These are phyloP conservation scores for Hibiscus tridactylites DNA, from an alignment of 345 rosid genomes.

Conservation along the genomic window DNA sequence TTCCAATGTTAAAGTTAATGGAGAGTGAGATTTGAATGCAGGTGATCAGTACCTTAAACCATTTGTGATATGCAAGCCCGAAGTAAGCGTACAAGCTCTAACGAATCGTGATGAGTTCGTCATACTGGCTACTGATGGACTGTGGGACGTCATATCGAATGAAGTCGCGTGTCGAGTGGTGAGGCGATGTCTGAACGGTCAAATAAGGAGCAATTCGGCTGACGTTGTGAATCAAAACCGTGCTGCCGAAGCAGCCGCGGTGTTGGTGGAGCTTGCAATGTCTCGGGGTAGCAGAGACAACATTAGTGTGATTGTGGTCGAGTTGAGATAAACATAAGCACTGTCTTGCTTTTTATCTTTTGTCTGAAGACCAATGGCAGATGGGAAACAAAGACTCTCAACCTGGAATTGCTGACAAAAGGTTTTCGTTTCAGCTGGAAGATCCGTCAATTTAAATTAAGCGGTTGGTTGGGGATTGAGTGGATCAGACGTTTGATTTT, in stretches of 20 bases:
- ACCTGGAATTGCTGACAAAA: too few species aligned
- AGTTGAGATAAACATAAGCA: background rate
- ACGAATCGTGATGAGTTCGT: slow-evolving; percentile 48
- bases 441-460: too few species aligned
- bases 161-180: slow-evolving; percentile 53
- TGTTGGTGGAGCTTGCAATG: slow-evolving; percentile 47
- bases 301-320: slow-evolving; percentile 18
- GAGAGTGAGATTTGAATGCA: slow-evolving; percentile 13
- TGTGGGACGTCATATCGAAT: slow-evolving; percentile 73
- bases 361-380: too few species aligned
- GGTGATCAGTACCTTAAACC: slow-evolving; percentile 58
- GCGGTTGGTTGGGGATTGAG: too few species aligned
- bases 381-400: too few species aligned
- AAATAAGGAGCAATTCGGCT: slow-evolving; percentile 20
- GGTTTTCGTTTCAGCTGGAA: too few species aligned
- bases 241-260: slow-evolving; percentile 39
- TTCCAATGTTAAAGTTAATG: too few species aligned
- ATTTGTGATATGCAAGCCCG: slow-evolving; percentile 45
- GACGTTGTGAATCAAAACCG: slow-evolving; percentile 14
- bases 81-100: slow-evolving; percentile 34
- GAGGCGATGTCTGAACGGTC: slow-evolving; percentile 42
- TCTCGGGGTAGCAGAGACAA: slow-evolving; percentile 54
- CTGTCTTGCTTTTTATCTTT: background rate
- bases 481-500: too few species aligned
- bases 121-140: slow-evolving; percentile 71